phyloP scores from a whole-genome alignment of 73 alveolate genomes.

The Tetrahymena thermophila region DNA sequence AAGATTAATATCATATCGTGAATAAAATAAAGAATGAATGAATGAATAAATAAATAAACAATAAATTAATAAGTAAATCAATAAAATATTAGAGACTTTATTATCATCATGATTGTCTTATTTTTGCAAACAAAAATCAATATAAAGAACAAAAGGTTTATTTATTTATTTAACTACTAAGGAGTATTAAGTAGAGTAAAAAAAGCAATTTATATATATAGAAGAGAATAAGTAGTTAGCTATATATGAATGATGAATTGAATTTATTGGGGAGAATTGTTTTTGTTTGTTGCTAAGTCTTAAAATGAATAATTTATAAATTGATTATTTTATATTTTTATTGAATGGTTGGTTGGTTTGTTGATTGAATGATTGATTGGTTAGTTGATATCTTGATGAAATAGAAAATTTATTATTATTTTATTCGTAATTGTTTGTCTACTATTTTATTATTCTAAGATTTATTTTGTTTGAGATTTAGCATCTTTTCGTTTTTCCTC shows the following conservation, averaged over 20 bases:
- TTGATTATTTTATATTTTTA: background rate
- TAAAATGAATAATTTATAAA: background rate
- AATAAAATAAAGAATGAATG: no score
- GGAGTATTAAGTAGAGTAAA: background rate
- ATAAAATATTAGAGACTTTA: no score
- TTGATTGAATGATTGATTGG: background rate
- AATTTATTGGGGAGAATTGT: background rate
- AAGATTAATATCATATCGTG: no score
- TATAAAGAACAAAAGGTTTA: background rate
- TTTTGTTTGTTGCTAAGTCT: background rate
- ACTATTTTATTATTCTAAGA: background rate
- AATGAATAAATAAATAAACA: no score
- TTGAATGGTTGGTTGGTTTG: background rate
- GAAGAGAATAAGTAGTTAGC: background rate
- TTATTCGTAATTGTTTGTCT: background rate
- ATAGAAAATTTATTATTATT: background rate
- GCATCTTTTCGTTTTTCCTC: background rate
- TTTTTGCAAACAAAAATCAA: background rate
- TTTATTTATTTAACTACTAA: background rate
- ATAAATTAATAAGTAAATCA: no score
- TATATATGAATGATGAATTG: background rate
- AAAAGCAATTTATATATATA: background rate
- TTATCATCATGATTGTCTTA: background rate
- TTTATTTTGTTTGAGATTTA: background rate
- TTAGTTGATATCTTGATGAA: background rate